A percentile compares a stretch with the other conserved stretches of the same genome.
Conservation (phyloP, 1,284 basidiomycete species). For the Puccinia hordei region DNA sequence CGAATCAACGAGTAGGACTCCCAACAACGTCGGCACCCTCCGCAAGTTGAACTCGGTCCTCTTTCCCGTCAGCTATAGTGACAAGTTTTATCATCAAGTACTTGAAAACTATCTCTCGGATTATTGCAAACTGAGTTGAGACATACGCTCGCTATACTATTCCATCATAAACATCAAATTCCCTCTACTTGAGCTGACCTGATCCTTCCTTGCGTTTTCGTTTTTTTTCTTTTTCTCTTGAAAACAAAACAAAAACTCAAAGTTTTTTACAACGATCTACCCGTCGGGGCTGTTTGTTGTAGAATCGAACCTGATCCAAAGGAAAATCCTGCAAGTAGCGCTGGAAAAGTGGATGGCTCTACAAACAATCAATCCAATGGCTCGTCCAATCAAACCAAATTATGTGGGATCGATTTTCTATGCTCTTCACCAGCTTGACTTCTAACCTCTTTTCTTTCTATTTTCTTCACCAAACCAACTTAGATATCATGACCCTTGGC, state of each 20-base stretch:
- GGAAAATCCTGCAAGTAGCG: neutral
- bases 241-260: too few relatives aligned
- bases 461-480: conserved; percentile 25
- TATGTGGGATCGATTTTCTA: conserved; percentile 18
- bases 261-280: conserved; percentile 50
- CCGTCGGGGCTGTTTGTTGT: conserved; percentile 43
- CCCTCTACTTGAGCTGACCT: neutral
- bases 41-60: conserved; percentile 43
- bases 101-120: conserved; percentile 33
- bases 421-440: conserved; percentile 52
- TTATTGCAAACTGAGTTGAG: conserved; percentile 46
- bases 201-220: neutral
- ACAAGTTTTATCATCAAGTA: conserved; percentile 40
- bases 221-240: too few relatives aligned
- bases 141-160: neutral
- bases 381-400: conserved; percentile 32
- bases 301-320: conserved; percentile 28
- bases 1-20: conserved; percentile 14
- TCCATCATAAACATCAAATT: too few relatives aligned
- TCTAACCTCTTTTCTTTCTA: neutral
- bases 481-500: conserved; percentile 57
- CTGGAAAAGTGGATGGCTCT: neutral
- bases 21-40: conserved; percentile 42
- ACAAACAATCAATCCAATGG: neutral
- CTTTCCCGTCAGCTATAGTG: conserved; percentile 47